These are phyloP conservation scores for Spatholobus suberectus DNA, from an alignment of 306 rosid genomes.

Conservation along the genomic window DNA sequence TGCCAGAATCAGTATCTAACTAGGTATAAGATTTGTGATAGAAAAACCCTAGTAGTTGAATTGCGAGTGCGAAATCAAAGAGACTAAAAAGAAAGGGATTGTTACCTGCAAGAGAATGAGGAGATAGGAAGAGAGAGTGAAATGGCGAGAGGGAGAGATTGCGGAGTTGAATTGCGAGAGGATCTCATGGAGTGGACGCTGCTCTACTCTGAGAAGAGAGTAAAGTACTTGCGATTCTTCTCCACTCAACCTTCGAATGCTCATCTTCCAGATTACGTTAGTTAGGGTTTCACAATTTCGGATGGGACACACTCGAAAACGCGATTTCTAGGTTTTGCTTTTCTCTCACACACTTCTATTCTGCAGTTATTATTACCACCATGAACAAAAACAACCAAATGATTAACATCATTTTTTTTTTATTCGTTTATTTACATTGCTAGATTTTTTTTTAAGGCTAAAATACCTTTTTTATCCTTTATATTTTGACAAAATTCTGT, in stretches of 20 bases:
- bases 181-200: constrained; percentile 70
- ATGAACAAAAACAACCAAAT: constrained; percentile 11
- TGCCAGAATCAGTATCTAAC: not conserved
- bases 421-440: not conserved
- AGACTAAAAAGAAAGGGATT: constrained; percentile 9
- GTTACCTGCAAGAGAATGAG: constrained; percentile 70
- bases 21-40: not conserved
- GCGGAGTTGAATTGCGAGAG: constrained; percentile 66
- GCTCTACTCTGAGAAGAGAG: constrained; percentile 61
- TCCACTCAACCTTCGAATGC: constrained; percentile 54
- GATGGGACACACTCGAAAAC: not conserved
- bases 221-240: constrained; percentile 69
- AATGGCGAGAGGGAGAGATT: constrained; percentile 60
- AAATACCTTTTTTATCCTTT: too few species aligned
- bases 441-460: too few species aligned
- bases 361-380: not conserved
- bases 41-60: not conserved
- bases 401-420: not conserved
- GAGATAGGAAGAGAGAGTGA: constrained; percentile 72
- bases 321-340: constrained; percentile 23
- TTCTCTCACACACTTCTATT: not conserved
- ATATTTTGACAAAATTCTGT: too few species aligned
- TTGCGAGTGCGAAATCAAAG: not conserved
- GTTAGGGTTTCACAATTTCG: constrained; percentile 38
- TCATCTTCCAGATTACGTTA: constrained; percentile 37